These are phyloP conservation scores for Sporothrix sp. DNA, from an alignment of 2,329 filamentous ascomycete species.

Conservation along the genomic window DNA sequence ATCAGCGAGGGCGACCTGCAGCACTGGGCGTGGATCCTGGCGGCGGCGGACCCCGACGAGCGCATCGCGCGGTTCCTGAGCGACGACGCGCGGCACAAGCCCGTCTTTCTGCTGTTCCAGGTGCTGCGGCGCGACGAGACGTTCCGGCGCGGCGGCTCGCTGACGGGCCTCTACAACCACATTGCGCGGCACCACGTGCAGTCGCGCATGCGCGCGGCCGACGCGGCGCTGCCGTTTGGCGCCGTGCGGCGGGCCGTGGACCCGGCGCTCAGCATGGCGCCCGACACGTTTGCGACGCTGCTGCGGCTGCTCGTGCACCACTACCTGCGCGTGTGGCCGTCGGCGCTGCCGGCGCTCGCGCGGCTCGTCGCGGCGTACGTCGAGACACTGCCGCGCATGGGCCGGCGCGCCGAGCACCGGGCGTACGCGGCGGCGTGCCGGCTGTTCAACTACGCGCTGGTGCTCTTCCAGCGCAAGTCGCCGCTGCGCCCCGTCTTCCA, in stretches of 20 bases:
- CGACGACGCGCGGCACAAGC: slow-evolving; percentile 24
- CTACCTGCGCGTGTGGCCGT: slow-evolving; percentile 24
- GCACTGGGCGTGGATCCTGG: slow-evolving; percentile 35
- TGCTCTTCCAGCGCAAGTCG: slow-evolving; percentile 28
- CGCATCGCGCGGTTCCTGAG: slow-evolving; percentile 29
- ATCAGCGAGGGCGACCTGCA: slow-evolving; percentile 27
- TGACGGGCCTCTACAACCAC: slow-evolving; percentile 28
- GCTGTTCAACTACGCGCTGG: slow-evolving; percentile 34
- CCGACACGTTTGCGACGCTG: slow-evolving; percentile 18
- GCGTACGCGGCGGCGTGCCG: slow-evolving; percentile 24
- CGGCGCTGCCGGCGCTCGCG: slow-evolving; percentile 23
- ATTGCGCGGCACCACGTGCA: slow-evolving; percentile 17
- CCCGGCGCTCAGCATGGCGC: slow-evolving; percentile 20
- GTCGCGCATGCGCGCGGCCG: neutral
- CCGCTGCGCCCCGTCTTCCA: slow-evolving; percentile 24
- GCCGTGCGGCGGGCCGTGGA: slow-evolving; percentile 17
- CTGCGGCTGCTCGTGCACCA: slow-evolving; percentile 23
- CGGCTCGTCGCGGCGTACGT: slow-evolving; percentile 23
- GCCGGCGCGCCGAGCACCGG: slow-evolving; percentile 8
- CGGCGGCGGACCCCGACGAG: slow-evolving; percentile 25
- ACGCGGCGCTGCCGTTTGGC: slow-evolving; percentile 11
- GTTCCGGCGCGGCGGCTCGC: slow-evolving; percentile 24
- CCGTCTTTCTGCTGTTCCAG: slow-evolving; percentile 31
- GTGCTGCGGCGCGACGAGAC: slow-evolving; percentile 28
- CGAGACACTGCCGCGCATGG: slow-evolving; percentile 14